Evolutionary conservation across 2,329 filamentous ascomycete genomes (phyloP), one percentile per base, ranked within the genome.

Genomic region (Aureobasidium sp.): DNA sequence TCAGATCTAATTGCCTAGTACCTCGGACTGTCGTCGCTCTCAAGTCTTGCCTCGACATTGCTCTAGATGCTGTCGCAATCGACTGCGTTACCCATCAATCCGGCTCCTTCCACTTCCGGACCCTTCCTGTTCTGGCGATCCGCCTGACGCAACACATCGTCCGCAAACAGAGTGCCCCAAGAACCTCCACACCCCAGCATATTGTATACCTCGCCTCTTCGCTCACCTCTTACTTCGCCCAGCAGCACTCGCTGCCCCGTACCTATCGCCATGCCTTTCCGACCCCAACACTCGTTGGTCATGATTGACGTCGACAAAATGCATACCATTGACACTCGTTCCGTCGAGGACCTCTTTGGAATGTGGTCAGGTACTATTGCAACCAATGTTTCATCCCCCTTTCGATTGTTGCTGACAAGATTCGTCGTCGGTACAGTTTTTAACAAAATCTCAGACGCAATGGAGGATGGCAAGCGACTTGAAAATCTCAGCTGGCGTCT

Each of bases 401-500:
- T 30, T 57, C n/a, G 29, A 45, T 45, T 59, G 34, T 45, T 32
- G 57, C 58, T 63, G 58, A 59, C 50, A 60, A 54, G 29, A 62
- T 51, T 42, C 29, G 37, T 5, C 47, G 57, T 67, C 64, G 62
- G 61, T 51, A 25, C 54, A 64, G 62, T 97, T 64, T 97, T 97
- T 73, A 93, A 91, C 57, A 90, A 91, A 77, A 96, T 93, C 76
- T 91, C 91, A 72, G 90, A 94, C 71, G 94, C 92, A 58, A 88
- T 97, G 73, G 90, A 96, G 73, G 89, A 97, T 76, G 94, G 94
- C 62, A 86, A 90, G 72, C 83, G 94, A 71, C 81, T 97, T 72
- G 94, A 97, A 75, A 97, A 99, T 78, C 81, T 99, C 65, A 95
- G 89, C 73, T 97, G 94, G 94, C 82, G 94, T 69, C 79, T 97